Evolutionary conservation across 352 stramenopile species (phyloP).

Genomic region (Globisporangium apiculatum): DNA sequence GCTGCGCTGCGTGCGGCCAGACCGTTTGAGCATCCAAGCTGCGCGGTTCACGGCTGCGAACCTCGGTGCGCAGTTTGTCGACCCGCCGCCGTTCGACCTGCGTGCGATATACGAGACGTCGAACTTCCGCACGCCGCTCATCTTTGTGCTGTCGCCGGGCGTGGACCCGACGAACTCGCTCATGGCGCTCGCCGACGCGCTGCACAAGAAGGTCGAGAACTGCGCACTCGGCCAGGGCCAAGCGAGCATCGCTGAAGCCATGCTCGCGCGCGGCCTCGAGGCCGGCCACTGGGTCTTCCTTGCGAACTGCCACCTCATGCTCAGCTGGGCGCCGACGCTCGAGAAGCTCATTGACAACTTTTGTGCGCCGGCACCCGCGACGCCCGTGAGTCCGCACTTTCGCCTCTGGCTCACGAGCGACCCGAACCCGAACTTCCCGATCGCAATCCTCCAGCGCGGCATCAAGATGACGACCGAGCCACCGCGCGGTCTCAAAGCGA

Average conservation of each 20-base stretch:
- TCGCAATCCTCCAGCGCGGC: conserved; percentile 90
- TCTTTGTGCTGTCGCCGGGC: conserved; percentile 94
- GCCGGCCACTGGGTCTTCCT: conserved; percentile 93
- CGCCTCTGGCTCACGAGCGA: conserved; percentile 92
- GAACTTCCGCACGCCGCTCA: conserved; percentile 87
- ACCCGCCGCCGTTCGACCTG: conserved; percentile 91
- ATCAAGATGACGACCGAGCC: conserved; percentile 98
- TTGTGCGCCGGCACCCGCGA: conserved; percentile 35
- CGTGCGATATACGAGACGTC: conserved; percentile 87
- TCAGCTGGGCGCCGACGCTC: conserved; percentile 92
- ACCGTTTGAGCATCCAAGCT: conserved; percentile 90
- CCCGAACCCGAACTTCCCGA: conserved; percentile 93
- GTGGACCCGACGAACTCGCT: conserved; percentile 93
- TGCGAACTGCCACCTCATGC: conserved; percentile 95
- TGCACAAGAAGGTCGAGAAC: conserved; percentile 87
- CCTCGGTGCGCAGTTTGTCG: conserved; percentile 89
- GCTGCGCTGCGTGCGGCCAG: conserved; percentile 88
- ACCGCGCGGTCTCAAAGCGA: conserved; percentile 88
- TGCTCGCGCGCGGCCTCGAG: conserved; percentile 82
- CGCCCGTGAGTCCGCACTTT: conserved; percentile 82
- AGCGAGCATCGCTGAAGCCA: conserved; percentile 84
- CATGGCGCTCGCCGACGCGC: conserved; percentile 72
- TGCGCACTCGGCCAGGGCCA: conserved; percentile 93
- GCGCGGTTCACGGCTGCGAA: conserved; percentile 88
- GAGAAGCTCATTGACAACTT: conserved; percentile 93